Evolutionary conservation across 2,329 filamentous ascomycete genomes (phyloP).

Genomic region (Alternaria ventricosa): DNA sequence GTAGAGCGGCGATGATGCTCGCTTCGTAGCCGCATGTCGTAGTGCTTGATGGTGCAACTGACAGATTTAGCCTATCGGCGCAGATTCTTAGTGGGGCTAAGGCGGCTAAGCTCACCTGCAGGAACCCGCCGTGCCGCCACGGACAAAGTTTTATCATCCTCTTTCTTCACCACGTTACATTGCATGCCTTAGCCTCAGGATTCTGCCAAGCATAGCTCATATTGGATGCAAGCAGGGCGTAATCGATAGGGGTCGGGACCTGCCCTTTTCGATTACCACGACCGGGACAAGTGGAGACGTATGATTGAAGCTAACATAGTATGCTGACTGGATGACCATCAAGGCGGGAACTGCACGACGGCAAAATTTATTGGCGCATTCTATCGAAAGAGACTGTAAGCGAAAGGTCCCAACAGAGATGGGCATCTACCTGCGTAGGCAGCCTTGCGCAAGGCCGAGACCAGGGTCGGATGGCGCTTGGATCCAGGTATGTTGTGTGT

Average conservation of each 20-base stretch:
- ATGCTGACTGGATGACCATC: not conserved
- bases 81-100: not conserved
- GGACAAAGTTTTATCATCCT: not conserved
- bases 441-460: not conserved
- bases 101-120: not conserved
- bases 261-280: not conserved
- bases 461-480: not conserved
- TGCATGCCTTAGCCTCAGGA: not conserved
- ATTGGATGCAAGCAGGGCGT: not conserved
- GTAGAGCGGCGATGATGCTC: not conserved
- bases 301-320: not conserved
- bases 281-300: not conserved
- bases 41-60: not conserved
- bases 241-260: not conserved
- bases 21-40: not conserved
- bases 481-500: not conserved
- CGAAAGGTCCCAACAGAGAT: not conserved
- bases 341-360: not conserved
- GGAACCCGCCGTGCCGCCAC: not conserved
- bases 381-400: not conserved
- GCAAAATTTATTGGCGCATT: not conserved
- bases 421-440: not conserved
- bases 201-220: not conserved
- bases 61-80: not conserved
- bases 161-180: not conserved